Percentiles rank a stretch among this genome's conserved stretches.
Evolutionary conservation across 495 filamentous ascomycete genomes (phyloP).

Genomic region (Penicillium flavigenum): DNA sequence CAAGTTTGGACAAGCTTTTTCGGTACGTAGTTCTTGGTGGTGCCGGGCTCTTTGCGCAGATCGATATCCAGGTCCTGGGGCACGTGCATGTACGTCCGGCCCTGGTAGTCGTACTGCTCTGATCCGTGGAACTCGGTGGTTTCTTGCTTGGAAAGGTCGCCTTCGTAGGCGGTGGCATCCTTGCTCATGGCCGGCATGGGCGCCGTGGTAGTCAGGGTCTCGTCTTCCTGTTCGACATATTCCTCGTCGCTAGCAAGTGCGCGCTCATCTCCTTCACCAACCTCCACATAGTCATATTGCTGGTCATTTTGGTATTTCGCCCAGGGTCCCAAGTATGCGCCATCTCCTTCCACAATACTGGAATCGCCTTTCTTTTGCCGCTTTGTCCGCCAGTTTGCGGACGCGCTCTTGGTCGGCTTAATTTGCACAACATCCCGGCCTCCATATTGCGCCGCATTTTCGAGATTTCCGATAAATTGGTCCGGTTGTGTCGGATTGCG

Average conservation of each 20-base stretch:
- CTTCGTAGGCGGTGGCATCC: constrained; percentile 59
- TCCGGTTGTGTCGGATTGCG: constrained; percentile 53
- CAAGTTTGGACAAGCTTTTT: constrained; percentile 92
- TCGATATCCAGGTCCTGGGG: constrained; percentile 94
- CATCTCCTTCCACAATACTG: constrained; percentile 77
- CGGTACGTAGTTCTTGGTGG: constrained; percentile 82
- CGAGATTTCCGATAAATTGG: constrained; percentile 55
- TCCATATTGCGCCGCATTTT: constrained; percentile 48
- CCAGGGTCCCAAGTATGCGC: constrained; percentile 91
- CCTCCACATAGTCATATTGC: constrained; percentile 60
- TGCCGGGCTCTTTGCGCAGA: constrained; percentile 75
- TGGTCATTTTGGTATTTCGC: constrained; percentile 72
- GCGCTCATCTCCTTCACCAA: constrained; percentile 47
- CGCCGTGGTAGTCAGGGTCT: constrained; percentile 42
- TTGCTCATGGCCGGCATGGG: constrained; percentile 56
- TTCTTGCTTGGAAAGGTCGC: constrained; percentile 59
- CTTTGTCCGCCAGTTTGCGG: constrained; percentile 62
- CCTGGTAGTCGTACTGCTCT: constrained; percentile 85
- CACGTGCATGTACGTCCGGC: constrained; percentile 78
- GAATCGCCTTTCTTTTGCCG: constrained; percentile 82
- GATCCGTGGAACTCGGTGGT: constrained; percentile 84
- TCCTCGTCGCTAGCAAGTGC: constrained; percentile 76
- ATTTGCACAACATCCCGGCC: constrained; percentile 59
- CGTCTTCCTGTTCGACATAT: constrained; percentile 63
- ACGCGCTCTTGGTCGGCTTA: constrained; percentile 64